Base-by-base conservation (phyloP, 352 stramenopile genomes). In the Phytophthora constricta region DNA sequence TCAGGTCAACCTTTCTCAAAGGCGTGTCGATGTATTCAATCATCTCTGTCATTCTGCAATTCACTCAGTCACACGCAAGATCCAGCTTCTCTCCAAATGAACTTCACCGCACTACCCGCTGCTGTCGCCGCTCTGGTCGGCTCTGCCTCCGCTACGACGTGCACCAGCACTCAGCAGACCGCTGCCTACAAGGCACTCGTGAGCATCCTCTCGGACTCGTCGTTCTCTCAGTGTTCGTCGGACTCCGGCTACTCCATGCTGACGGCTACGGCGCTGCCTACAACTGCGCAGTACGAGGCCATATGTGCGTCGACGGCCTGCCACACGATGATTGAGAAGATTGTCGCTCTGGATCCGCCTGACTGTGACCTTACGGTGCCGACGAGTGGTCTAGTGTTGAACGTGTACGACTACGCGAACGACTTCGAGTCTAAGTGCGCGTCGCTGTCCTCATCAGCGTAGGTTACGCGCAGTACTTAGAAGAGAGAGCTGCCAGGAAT, bases 231-330 rank as follows among this genome's bases (percentile, higher is more conserved):
- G 51, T 72, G 50, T 39, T 10, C 50, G 5, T 28, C n/a, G 4
- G 58, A 62, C 51, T 72, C 64, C 26, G 51, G 42, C 33, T 72
- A 72, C 57, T 71, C 49, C 2, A 60, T 67, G 56, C 49, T 71
- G 23, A 58, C 56, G 28, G 56, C 50, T 19, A 66, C 31, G 26
- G 28, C 56, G 25, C 63, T 67, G 3, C 63, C 63, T 22, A 71
- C 56, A 2, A 37, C 37, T 14, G 49, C 49, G 17, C 56, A 71
- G 62, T 59, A 59, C 48, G 22, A 48, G 34, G n/a, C 34, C 37
- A 69, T 69, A 56, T 71, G 56, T 28, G 33, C 28, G 47, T 62
- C 55, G 3, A 62, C 48, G 42, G 55, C 63, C 25, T 71, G 63
- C 42, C 49, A 58, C 7, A 58, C 22, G 14, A 52, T 71, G 49